These are phyloP conservation scores for Populus simonii DNA, from an alignment of 345 rosid species.

Conservation along the genomic window DNA sequence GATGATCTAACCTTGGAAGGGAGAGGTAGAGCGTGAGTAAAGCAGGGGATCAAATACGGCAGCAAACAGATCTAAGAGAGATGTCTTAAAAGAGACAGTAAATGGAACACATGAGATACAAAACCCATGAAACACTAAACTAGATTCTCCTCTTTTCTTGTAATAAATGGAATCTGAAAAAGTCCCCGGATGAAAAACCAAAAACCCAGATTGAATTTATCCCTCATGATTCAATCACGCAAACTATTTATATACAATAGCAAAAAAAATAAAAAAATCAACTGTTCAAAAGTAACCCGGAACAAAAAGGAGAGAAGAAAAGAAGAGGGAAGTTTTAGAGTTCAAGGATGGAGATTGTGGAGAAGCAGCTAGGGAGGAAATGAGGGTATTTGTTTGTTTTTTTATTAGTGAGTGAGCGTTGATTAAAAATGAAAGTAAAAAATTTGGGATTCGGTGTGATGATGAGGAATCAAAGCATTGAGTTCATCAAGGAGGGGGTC, in stretches of 20 bases:
- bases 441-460: conserved; percentile 51
- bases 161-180: conserved; percentile 53
- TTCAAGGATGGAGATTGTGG: conserved; percentile 3
- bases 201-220: conserved; percentile 36
- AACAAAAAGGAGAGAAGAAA: background rate
- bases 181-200: conserved; percentile 43
- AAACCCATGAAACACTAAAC: conserved; percentile 38
- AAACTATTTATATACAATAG: conserved; percentile 1
- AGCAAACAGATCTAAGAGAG: conserved; percentile 61
- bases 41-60: conserved; percentile 59
- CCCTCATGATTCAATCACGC: conserved; percentile 49
- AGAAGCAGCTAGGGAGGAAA: conserved; percentile 17
- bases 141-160: background rate
- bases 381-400: conserved; percentile 13
- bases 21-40: conserved; percentile 34
- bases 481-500: conserved; percentile 57
- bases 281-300: background rate
- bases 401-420: background rate
- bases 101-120: conserved; percentile 65
- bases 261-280: background rate
- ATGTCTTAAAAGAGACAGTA: conserved; percentile 34
- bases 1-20: conserved; percentile 67
- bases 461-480: conserved; percentile 53
- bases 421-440: conserved; percentile 10
- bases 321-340: conserved; percentile 10